phyloP scores from a whole-genome alignment of 2,329 filamentous ascomycete species.

The Fusarium nelsonii region DNA sequence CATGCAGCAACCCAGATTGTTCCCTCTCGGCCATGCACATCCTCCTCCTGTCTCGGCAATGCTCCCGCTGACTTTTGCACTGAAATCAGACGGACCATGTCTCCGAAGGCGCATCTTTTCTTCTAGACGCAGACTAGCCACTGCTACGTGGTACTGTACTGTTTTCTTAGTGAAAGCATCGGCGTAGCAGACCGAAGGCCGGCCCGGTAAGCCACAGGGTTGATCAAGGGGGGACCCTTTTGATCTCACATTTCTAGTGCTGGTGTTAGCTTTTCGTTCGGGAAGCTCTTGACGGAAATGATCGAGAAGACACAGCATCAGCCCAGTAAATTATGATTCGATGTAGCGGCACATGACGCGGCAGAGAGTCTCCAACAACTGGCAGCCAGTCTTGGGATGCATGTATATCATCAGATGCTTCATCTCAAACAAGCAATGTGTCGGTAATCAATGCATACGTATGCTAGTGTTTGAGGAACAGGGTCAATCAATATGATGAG shows the following conservation, averaged over 20 bases:
- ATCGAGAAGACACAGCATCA: slow-evolving; percentile 28
- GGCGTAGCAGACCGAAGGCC: slow-evolving; percentile 30
- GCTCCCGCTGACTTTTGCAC: slow-evolving; percentile 29
- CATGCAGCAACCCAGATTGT: slow-evolving; percentile 17
- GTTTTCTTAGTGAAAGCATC: slow-evolving; percentile 21
- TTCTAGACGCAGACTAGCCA: slow-evolving; percentile 20
- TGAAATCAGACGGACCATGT: slow-evolving; percentile 29
- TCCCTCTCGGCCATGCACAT: slow-evolving; percentile 13
- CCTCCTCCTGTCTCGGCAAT: slow-evolving; percentile 32
- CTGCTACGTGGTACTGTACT: slow-evolving; percentile 1
- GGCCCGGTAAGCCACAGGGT: slow-evolving; percentile 32
- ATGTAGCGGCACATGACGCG: slow-evolving; percentile 34
- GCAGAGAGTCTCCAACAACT: slow-evolving; percentile 14
- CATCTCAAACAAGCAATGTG: slow-evolving; percentile 5
- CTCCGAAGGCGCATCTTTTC: slow-evolving; percentile 23
- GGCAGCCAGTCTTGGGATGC: slow-evolving; percentile 3
- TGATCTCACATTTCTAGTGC: slow-evolving; percentile 19
- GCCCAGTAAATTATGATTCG: slow-evolving; percentile 35
- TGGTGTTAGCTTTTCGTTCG: slow-evolving; percentile 20
- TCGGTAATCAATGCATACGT: slow-evolving; percentile 2
- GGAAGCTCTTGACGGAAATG: slow-evolving; percentile 24
- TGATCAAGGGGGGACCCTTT: slow-evolving; percentile 19
- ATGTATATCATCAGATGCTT: slow-evolving; percentile 12
- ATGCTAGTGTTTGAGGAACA: slow-evolving; percentile 1
- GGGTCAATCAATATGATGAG: not conserved